These are phyloP conservation scores for Pilobolus umbonatus DNA, from an alignment of 192 early-diverging fungal species.

Conservation along the genomic window DNA sequence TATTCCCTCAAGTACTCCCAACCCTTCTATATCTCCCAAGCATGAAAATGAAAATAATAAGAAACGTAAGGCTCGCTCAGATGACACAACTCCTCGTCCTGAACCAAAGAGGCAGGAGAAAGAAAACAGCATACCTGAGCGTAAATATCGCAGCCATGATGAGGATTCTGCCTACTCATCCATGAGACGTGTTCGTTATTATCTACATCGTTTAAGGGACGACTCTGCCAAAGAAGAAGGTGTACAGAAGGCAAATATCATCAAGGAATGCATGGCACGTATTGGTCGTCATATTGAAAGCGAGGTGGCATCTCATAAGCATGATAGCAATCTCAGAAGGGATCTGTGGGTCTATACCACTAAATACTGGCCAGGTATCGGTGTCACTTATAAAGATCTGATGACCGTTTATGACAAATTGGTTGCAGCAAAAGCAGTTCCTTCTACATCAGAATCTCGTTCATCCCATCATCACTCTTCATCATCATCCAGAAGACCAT, in stretches of 20 bases:
- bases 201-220: constrained; percentile 50
- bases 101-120: background rate
- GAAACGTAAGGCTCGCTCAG: background rate
- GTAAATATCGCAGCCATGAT: background rate
- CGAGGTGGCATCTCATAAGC: constrained; percentile 23
- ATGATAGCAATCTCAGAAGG: constrained; percentile 32
- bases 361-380: constrained; percentile 59
- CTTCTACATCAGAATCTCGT: background rate
- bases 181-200: constrained; percentile 61
- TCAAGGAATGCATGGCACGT: constrained; percentile 46
- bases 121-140: background rate
- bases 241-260: constrained; percentile 37
- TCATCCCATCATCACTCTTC: too few species aligned
- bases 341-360: constrained; percentile 70
- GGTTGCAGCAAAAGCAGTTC: constrained; percentile 8
- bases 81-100: background rate
- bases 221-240: constrained; percentile 33
- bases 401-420: constrained; percentile 52
- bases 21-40: background rate
- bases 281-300: constrained; percentile 56
- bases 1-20: background rate
- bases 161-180: constrained; percentile 25
- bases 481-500: background rate
- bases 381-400: constrained; percentile 48
- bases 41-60: background rate